Conservation (phyloP, 202 grass and related monocot species). For the Schoenoplectus tabernaemontani region DNA sequence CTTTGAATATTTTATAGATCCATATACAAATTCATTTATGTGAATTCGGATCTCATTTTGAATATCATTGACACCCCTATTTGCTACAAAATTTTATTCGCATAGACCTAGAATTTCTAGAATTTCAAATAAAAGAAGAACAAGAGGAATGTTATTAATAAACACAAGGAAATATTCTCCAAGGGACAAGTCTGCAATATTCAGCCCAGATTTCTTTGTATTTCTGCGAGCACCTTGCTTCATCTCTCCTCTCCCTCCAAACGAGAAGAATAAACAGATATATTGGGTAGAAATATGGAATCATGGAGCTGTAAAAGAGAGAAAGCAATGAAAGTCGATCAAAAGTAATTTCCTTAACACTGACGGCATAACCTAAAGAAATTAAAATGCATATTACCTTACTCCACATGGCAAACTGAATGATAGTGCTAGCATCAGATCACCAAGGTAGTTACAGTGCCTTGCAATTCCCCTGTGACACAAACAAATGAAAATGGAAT, state of each 20-base stretch:
- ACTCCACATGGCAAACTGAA: conserved; percentile 89
- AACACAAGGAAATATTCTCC: conserved; percentile 80
- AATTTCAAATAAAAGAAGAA: not conserved
- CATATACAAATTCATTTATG: no score
- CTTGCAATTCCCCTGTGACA: conserved; percentile 63
- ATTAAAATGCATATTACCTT: conserved; percentile 33
- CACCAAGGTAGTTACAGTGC: conserved; percentile 95
- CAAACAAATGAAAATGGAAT: not conserved
- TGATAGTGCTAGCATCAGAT: conserved; percentile 73
- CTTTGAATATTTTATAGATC: no score
- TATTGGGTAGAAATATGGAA: conserved; percentile 90
- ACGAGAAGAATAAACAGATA: conserved; percentile 86
- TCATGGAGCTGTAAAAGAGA: conserved; percentile 52
- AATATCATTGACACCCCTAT: no score
- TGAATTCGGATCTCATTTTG: no score
- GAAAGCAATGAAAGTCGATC: not conserved
- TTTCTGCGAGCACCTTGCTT: conserved; percentile 77
- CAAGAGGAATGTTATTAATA: conserved; percentile 25
- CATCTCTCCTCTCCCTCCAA: conserved; percentile 87
- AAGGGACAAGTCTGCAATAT: conserved; percentile 79
- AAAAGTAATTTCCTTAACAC: not conserved
- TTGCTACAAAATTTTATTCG: not conserved
- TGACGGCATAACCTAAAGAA: not conserved
- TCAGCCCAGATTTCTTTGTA: conserved; percentile 87
- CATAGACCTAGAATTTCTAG: not conserved